These are phyloP conservation scores for Claviceps humidiphila DNA, from an alignment of 2,329 filamentous ascomycete genomes.

Conservation along the genomic window DNA sequence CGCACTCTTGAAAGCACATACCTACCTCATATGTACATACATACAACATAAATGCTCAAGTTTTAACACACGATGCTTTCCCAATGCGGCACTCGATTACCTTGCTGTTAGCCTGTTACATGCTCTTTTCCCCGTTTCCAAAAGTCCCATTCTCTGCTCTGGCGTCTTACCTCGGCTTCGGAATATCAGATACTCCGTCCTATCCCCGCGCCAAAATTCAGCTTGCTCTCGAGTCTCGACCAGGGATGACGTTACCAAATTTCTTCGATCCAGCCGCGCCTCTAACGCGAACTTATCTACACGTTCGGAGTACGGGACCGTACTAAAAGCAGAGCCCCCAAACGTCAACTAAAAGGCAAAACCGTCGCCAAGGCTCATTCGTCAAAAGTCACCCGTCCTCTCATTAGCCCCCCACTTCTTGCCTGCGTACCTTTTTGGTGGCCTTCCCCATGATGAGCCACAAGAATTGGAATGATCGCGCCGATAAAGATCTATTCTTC, in stretches of 20 bases:
- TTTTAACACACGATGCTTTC: no score
- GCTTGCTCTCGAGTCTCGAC: constrained; percentile 5
- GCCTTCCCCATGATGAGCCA: constrained; percentile 28
- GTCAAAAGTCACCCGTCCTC: not conserved
- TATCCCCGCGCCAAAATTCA: constrained; percentile 2
- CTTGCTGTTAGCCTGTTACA: not conserved
- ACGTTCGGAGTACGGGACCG: not conserved
- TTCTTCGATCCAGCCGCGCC: constrained; percentile 19
- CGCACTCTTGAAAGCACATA: no score
- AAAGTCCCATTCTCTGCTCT: not conserved
- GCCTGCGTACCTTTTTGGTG: not conserved
- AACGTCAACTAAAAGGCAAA: constrained; percentile 8
- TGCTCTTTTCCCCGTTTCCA: no score
- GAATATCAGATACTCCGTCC: constrained; percentile 7
- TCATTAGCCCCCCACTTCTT: no score
- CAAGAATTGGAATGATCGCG: constrained; percentile 49
- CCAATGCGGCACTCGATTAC: no score
- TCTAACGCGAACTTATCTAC: constrained; percentile 24
- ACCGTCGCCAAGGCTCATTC: not conserved
- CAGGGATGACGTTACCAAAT: constrained; percentile 28
- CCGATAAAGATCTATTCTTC: constrained; percentile 51
- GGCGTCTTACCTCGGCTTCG: not conserved
- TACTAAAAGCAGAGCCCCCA: constrained; percentile 1
- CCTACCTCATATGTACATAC: no score
- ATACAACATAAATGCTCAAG: no score